phyloP scores from a whole-genome alignment of 1,284 basidiomycete genomes.

The Cutaneotrichosporon sp. region DNA sequence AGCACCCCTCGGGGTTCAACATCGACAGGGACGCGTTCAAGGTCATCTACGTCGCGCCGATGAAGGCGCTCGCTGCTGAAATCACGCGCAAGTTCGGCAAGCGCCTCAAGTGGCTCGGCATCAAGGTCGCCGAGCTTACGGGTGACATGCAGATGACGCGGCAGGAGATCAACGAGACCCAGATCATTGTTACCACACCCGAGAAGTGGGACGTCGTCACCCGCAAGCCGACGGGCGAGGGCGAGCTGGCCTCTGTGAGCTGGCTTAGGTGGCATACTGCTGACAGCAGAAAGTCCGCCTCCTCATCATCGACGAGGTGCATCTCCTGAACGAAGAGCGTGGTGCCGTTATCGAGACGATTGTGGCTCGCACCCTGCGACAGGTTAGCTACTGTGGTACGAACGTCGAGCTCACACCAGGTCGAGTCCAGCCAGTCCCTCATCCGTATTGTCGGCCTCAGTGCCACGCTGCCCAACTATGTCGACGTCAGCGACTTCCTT shows the following conservation, averaged over 20 bases:
- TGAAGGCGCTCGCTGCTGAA: slow-evolving; percentile 97
- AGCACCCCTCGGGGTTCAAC: slow-evolving; percentile 55
- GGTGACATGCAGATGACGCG: slow-evolving; percentile 99
- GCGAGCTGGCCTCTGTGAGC: slow-evolving; percentile 84
- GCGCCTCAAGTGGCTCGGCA: slow-evolving; percentile 84
- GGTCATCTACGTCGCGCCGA: slow-evolving; percentile 98
- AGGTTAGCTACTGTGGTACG: slow-evolving; percentile 58
- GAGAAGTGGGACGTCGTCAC: slow-evolving; percentile 99
- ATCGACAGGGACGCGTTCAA: slow-evolving; percentile 82
- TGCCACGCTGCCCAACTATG: slow-evolving; percentile 95
- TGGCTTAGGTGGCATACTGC: neutral
- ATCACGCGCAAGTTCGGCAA: slow-evolving; percentile 91
- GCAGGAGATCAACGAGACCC: slow-evolving; percentile 90
- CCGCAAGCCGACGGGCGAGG: slow-evolving; percentile 93
- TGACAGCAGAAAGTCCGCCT: slow-evolving; percentile 77
- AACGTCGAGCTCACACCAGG: slow-evolving; percentile 56
- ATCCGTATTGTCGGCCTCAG: slow-evolving; percentile 99
- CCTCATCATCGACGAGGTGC: slow-evolving; percentile 97
- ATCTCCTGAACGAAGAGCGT: slow-evolving; percentile 95
- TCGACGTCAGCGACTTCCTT: slow-evolving; percentile 95
- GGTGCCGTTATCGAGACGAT: slow-evolving; percentile 99
- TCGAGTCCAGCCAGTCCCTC: slow-evolving; percentile 93
- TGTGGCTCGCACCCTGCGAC: slow-evolving; percentile 90
- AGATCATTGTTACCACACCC: slow-evolving; percentile 98
- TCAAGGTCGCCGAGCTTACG: slow-evolving; percentile 89